Percentiles rank a stretch among this genome's conserved stretches.
Evolutionary conservation across 805 yeast species (phyloP).

Genomic region (Lipomyces japonicus): DNA sequence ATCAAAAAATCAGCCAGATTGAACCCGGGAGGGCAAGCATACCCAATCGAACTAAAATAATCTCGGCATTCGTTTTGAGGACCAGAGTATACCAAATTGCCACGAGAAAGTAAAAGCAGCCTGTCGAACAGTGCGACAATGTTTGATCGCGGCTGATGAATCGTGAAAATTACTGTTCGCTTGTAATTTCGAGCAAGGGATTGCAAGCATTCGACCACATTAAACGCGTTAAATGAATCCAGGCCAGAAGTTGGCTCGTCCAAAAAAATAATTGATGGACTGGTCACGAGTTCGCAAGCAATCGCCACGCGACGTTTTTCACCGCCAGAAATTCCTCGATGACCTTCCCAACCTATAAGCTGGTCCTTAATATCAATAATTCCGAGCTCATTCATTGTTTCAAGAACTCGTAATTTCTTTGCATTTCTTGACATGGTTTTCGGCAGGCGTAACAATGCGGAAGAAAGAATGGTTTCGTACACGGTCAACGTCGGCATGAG

Average conservation of each 20-base stretch:
- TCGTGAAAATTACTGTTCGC: constrained; percentile 86
- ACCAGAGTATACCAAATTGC: constrained; percentile 84
- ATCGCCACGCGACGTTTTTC: constrained; percentile 89
- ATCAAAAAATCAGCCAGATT: constrained; percentile 83
- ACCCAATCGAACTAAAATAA: constrained; percentile 72
- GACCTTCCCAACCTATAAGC: constrained; percentile 81
- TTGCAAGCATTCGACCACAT: constrained; percentile 81
- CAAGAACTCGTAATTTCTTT: constrained; percentile 74
- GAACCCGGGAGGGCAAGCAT: constrained; percentile 79
- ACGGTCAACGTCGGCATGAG: constrained; percentile 90
- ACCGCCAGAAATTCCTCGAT: constrained; percentile 91
- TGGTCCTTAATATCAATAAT: constrained; percentile 79
- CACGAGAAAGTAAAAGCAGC: constrained; percentile 74
- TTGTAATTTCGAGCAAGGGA: constrained; percentile 73
- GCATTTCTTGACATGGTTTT: constrained; percentile 66
- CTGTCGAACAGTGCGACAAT: constrained; percentile 89
- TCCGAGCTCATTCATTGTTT: constrained; percentile 80
- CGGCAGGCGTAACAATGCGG: constrained; percentile 86
- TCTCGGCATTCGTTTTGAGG: constrained; percentile 69
- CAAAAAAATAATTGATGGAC: constrained; percentile 74
- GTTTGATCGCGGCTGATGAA: constrained; percentile 95
- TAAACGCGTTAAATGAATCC: constrained; percentile 88
- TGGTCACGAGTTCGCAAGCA: constrained; percentile 88
- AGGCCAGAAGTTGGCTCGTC: constrained; percentile 96
- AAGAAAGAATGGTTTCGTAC: constrained; percentile 88